Evolutionary conservation across 2,329 filamentous ascomycete species (phyloP).

Genomic region (Paradendryphiella salina): DNA sequence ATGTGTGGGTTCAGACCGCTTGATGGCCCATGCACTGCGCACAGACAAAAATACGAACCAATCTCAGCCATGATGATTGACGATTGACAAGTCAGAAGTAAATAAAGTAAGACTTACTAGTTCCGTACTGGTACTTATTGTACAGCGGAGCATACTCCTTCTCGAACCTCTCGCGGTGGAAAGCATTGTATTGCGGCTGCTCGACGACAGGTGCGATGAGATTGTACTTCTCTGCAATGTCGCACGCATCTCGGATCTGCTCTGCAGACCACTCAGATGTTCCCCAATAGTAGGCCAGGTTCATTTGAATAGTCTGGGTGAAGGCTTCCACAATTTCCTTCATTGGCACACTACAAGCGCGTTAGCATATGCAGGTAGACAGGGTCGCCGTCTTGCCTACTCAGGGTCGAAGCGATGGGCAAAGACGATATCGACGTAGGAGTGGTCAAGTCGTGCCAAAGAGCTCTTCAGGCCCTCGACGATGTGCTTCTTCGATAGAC

Average conservation of each 20-base stretch:
- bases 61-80: too few relatives aligned
- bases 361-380: conserved; percentile 4
- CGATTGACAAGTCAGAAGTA: too few relatives aligned
- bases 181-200: conserved; percentile 64
- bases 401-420: conserved; percentile 62
- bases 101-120: conserved; percentile 43
- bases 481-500: conserved; percentile 56
- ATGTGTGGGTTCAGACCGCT: too few relatives aligned
- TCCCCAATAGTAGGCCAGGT: conserved; percentile 59
- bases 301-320: conserved; percentile 57
- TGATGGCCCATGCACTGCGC: too few relatives aligned
- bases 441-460: conserved; percentile 61
- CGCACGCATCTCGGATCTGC: conserved; percentile 62
- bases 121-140: conserved; percentile 61
- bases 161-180: conserved; percentile 64
- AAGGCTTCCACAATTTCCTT: conserved; percentile 64
- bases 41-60: too few relatives aligned
- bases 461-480: conserved; percentile 63
- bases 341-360: conserved; percentile 56
- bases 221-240: conserved; percentile 65
- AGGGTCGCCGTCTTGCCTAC: conserved; percentile 22
- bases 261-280: conserved; percentile 63
- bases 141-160: conserved; percentile 63
- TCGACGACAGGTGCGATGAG: conserved; percentile 61
- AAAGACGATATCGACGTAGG: conserved; percentile 69